These are phyloP conservation scores for Fistulifera solaris DNA, from an alignment of 108 stramenopile genomes.

Conservation along the genomic window DNA sequence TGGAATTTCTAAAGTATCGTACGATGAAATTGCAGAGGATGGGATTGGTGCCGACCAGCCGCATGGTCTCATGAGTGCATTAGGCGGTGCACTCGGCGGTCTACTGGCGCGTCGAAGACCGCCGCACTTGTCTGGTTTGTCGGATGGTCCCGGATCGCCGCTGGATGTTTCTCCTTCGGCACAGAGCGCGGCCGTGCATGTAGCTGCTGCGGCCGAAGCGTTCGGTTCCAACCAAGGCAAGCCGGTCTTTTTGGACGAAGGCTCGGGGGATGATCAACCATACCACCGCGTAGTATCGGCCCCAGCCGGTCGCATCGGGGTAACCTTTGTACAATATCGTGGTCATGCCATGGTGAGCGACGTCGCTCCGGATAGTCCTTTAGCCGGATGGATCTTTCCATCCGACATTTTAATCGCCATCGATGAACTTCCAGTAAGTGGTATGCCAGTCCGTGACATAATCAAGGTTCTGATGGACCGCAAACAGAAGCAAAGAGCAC, in stretches of 20 bases:
- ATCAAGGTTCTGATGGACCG: constrained; percentile 60
- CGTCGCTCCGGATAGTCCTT: constrained; percentile 59
- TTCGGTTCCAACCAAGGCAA: neutral
- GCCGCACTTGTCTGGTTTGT: neutral
- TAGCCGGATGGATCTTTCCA: constrained; percentile 70
- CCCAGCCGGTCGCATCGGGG: constrained; percentile 79
- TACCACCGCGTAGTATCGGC: constrained; percentile 77
- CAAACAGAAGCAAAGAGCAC: constrained; percentile 53
- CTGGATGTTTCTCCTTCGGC: constrained; percentile 5
- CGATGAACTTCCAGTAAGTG: constrained; percentile 77
- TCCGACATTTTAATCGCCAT: constrained; percentile 77
- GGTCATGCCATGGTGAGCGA: constrained; percentile 83
- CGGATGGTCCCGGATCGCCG: neutral
- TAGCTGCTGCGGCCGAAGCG: neutral
- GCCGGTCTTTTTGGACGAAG: constrained; percentile 2
- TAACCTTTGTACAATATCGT: constrained; percentile 74
- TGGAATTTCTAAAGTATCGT: neutral
- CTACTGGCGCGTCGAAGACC: constrained; percentile 54
- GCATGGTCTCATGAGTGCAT: constrained; percentile 51
- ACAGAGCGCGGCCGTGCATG: neutral
- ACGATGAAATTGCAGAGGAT: constrained; percentile 10
- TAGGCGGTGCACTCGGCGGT: constrained; percentile 66
- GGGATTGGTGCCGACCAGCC: constrained; percentile 9
- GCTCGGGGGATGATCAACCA: constrained; percentile 33
- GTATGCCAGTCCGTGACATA: constrained; percentile 68